phyloP scores from a whole-genome alignment of 805 yeast genomes.

The Lipomyces lipofer region DNA sequence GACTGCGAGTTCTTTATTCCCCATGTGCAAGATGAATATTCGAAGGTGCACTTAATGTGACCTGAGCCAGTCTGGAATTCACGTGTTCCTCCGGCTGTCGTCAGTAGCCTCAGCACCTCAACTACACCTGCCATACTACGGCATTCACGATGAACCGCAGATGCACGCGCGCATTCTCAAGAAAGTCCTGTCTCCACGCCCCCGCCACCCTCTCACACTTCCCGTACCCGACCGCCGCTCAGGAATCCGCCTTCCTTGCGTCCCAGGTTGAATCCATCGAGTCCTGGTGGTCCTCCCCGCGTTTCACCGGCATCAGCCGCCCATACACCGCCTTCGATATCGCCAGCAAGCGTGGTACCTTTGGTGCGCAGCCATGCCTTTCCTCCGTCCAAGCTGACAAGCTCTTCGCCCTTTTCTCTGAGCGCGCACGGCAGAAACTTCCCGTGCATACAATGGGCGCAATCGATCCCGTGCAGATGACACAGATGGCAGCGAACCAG shows the following conservation, averaged over 20 bases:
- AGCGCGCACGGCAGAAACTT: constrained; percentile 43
- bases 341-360: constrained; percentile 54
- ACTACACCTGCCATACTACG: too few relatives aligned
- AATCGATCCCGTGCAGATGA: constrained; percentile 62
- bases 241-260: constrained; percentile 39
- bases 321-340: constrained; percentile 56
- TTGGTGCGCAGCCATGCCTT: constrained; percentile 41
- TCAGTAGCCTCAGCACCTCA: too few relatives aligned
- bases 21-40: too few relatives aligned
- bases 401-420: constrained; percentile 48
- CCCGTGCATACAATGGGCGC: constrained; percentile 63
- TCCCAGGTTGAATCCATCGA: constrained; percentile 44
- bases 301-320: constrained; percentile 51
- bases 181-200: too few relatives aligned
- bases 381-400: constrained; percentile 58
- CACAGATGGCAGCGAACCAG: constrained; percentile 56
- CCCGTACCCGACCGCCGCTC: constrained; percentile 42
- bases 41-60: too few relatives aligned
- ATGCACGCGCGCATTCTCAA: too few relatives aligned
- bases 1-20: too few relatives aligned
- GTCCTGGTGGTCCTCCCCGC: constrained; percentile 52
- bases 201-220: constrained; percentile 28
- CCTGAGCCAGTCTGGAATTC: too few relatives aligned
- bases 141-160: too few relatives aligned
- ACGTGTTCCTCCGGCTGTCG: too few relatives aligned